These are phyloP conservation scores for Telfairia occidentalis DNA, from an alignment of 331 rosid species.

Conservation along the genomic window DNA sequence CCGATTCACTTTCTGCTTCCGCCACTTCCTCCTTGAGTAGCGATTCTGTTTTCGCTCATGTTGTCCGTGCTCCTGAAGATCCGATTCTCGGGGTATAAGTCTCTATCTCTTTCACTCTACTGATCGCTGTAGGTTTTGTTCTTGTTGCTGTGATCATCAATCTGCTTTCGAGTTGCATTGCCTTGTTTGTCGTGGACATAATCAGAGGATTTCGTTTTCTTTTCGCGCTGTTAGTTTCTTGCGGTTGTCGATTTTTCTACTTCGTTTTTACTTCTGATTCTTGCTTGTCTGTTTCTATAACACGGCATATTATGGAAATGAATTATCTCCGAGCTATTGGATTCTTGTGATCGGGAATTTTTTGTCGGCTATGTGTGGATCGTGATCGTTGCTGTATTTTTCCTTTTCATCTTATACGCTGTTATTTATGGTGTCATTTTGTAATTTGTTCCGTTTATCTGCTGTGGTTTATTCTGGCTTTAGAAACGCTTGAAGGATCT, in stretches of 20 bases:
- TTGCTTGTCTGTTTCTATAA: not conserved
- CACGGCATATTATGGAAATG: not conserved
- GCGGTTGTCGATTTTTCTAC: not conserved
- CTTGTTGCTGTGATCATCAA: not conserved
- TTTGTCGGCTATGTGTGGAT: not conserved
- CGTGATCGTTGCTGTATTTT: not conserved
- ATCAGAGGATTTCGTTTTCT: not conserved
- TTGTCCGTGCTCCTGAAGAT: conserved; percentile 90
- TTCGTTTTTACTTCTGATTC: not conserved
- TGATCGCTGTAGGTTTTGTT: not conserved
- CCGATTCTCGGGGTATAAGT: conserved; percentile 88
- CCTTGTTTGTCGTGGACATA: not conserved
- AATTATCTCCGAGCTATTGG: not conserved
- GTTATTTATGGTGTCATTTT: not conserved
- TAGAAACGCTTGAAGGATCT: not conserved
- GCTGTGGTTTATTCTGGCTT: not conserved
- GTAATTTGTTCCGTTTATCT: not conserved
- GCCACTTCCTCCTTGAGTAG: conserved; percentile 36
- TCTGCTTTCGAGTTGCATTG: not conserved
- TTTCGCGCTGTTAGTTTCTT: not conserved
- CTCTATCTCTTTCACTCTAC: not conserved
- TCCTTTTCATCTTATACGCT: not conserved
- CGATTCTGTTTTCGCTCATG: conserved; percentile 67
- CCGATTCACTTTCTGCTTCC: conserved; percentile 35
- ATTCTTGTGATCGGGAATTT: not conserved